Percentiles rank a stretch among this genome's conserved stretches.
Conservation (phyloP, 2,329 filamentous ascomycete genomes). For the Fusarium albidum region DNA sequence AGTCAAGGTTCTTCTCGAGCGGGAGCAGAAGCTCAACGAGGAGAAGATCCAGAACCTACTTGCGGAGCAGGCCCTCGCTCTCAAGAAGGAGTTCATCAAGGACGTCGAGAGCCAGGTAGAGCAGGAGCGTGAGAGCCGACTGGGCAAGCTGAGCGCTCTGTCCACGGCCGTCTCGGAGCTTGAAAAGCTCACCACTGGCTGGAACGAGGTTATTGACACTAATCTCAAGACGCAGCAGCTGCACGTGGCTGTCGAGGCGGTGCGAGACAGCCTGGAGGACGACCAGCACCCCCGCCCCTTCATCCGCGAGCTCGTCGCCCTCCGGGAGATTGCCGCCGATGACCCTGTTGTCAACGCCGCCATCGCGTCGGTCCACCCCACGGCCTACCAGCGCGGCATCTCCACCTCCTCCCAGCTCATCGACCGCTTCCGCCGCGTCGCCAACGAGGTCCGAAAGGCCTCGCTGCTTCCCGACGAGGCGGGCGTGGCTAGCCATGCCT, state of each 20-base stretch:
- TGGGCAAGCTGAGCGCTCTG: conserved; percentile 85
- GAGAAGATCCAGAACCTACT: conserved; percentile 85
- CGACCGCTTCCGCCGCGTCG: conserved; percentile 94
- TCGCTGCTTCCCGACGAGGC: conserved; percentile 91
- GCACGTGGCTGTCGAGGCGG: conserved; percentile 93
- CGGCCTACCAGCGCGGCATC: conserved; percentile 91
- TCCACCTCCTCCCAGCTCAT: conserved; percentile 85
- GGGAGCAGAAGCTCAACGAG: conserved; percentile 81
- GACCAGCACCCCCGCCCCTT: conserved; percentile 80
- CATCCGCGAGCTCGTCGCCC: conserved; percentile 88
- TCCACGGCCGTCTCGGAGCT: conserved; percentile 81
- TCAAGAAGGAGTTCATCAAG: conserved; percentile 84
- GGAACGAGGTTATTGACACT: conserved; percentile 88
- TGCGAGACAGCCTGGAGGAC: conserved; percentile 82
- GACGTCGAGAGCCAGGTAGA: conserved; percentile 86
- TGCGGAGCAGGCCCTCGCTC: conserved; percentile 85
- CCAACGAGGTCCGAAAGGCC: conserved; percentile 92
- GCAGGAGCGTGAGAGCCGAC: conserved; percentile 83
- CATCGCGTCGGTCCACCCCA: conserved; percentile 94
- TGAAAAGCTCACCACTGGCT: conserved; percentile 85
- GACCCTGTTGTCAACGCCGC: conserved; percentile 90
- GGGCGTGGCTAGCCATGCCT: conserved; percentile 92
- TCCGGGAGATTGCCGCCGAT: conserved; percentile 88
- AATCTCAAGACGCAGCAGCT: conserved; percentile 96
- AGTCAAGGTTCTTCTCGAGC: conserved; percentile 79